Evolutionary conservation across 805 yeast species (phyloP).

Genomic region (Nematodospora valgi): DNA sequence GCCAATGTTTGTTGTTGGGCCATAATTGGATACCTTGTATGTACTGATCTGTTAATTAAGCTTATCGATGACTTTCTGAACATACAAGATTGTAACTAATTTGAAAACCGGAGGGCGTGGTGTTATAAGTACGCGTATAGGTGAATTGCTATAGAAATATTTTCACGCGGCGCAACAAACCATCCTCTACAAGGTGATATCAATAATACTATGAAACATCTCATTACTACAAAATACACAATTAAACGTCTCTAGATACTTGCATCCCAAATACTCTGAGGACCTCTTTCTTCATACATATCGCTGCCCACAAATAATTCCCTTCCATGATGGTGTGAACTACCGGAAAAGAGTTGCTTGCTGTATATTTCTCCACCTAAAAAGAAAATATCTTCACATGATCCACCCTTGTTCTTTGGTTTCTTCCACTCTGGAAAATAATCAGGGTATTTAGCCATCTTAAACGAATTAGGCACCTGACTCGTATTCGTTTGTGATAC

Average conservation of each 20-base stretch:
- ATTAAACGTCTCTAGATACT: slow-evolving; percentile 11
- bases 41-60: no score
- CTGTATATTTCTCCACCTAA: slow-evolving; percentile 87
- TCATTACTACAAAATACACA: slow-evolving; percentile 2
- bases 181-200: no score
- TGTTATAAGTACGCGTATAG: no score
- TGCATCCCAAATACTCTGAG: slow-evolving; percentile 75
- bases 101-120: no score
- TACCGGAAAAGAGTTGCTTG: slow-evolving; percentile 72
- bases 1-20: slow-evolving; percentile 30
- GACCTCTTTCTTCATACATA: slow-evolving; percentile 76
- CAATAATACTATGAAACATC: no score
- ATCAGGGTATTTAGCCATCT: slow-evolving; percentile 72
- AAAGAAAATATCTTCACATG: slow-evolving; percentile 69
- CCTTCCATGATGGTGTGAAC: slow-evolving; percentile 50
- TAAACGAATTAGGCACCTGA: slow-evolving; percentile 81
- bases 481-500: slow-evolving; percentile 28
- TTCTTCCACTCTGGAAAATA: slow-evolving; percentile 93
- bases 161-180: no score
- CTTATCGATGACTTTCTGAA: no score
- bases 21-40: no score
- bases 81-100: no score
- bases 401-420: slow-evolving; percentile 49
- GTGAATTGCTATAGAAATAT: no score
- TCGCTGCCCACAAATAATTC: slow-evolving; percentile 68